Conservation (phyloP, 73 alveolate species). For the Breviolum minutum region DNA sequence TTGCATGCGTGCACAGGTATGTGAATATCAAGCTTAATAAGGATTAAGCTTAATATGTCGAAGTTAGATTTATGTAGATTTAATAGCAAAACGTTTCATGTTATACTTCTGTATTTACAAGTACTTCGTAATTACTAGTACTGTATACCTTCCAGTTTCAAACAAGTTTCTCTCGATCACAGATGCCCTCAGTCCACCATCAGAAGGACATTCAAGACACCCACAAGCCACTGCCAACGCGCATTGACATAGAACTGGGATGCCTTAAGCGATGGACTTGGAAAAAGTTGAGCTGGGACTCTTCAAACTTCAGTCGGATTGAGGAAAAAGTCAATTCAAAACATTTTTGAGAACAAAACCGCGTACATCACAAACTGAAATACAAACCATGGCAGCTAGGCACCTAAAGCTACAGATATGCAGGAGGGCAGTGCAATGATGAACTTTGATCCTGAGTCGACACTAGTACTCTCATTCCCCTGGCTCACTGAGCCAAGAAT, state of each 20-base stretch:
- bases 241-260: neutral
- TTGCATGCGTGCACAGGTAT: no score
- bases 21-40: no score
- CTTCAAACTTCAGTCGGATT: no score
- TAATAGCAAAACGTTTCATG: no score
- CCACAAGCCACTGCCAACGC: neutral
- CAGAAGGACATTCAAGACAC: neutral
- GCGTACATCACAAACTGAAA: no score
- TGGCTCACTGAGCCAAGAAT: slow-evolving; percentile 1
- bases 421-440: slow-evolving; percentile 1
- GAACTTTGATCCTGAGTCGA: slow-evolving; percentile 3
- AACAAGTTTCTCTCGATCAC: neutral
- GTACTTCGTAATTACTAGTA: no score
- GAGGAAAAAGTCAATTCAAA: no score
- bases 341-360: no score
- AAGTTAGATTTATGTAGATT: no score
- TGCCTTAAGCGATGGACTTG: neutral
- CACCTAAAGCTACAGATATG: neutral
- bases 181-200: neutral
- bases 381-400: neutral
- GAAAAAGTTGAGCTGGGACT: no score
- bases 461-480: neutral
- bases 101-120: no score
- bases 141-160: neutral
- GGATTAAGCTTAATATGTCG: no score